phyloP scores from a whole-genome alignment of 2,329 filamentous ascomycete species.

The Cladosporium austrohemisphaericum region DNA sequence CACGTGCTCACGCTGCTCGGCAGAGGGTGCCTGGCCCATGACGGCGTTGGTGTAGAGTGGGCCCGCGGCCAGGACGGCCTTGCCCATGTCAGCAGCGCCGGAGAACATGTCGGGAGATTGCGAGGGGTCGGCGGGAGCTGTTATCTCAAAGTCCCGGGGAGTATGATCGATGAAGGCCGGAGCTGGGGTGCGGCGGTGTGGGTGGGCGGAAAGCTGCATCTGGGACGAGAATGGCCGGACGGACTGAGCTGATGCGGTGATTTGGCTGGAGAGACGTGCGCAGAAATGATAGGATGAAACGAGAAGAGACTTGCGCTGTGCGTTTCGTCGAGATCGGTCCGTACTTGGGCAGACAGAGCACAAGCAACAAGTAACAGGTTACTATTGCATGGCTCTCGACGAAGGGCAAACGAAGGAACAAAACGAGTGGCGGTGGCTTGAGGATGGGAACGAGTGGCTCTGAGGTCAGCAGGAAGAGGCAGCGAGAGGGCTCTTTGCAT shows the following conservation, averaged over 20 bases:
- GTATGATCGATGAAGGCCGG: constrained; percentile 35
- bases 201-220: constrained; percentile 34
- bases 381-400: constrained; percentile 1
- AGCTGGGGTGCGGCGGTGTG: constrained; percentile 26
- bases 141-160: constrained; percentile 31
- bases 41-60: constrained; percentile 23
- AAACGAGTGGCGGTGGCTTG: constrained; percentile 19
- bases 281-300: constrained; percentile 6
- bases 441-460: constrained; percentile 9
- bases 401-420: constrained; percentile 1
- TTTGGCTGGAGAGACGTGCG: constrained; percentile 10
- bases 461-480: constrained; percentile 15
- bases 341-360: constrained; percentile 1
- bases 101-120: constrained; percentile 29
- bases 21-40: constrained; percentile 31
- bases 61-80: constrained; percentile 19
- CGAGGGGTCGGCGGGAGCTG: constrained; percentile 23
- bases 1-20: constrained; percentile 20
- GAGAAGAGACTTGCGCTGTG: constrained; percentile 1
- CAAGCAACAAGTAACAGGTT: not conserved
- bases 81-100: constrained; percentile 19
- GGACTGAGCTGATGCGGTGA: constrained; percentile 1
- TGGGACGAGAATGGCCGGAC: constrained; percentile 24
- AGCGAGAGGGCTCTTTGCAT: constrained; percentile 21
- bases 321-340: not conserved